Evolutionary conservation across 495 filamentous ascomycete genomes (phyloP).

Genomic region (Tuber brumale): DNA sequence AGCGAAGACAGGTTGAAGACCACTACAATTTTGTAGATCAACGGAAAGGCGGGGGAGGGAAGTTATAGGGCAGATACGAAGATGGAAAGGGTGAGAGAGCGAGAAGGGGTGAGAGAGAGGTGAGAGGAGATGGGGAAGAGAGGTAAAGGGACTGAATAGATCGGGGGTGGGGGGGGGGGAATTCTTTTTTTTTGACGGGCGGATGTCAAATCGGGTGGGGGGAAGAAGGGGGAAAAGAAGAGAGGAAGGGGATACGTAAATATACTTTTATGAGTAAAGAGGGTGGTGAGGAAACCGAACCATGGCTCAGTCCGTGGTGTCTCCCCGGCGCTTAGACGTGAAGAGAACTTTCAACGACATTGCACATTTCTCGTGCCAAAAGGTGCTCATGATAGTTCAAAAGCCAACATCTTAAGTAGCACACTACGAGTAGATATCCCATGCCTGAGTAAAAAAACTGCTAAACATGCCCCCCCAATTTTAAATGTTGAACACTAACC

Average conservation of each 20-base stretch:
- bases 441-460: too few relatives aligned
- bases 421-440: too few relatives aligned
- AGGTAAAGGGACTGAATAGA: slow-evolving; percentile 16
- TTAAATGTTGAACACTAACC: too few relatives aligned
- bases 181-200: slow-evolving; percentile 11
- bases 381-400: too few relatives aligned
- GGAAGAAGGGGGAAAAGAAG: slow-evolving; percentile 14
- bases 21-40: slow-evolving; percentile 3
- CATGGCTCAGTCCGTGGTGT: too few relatives aligned
- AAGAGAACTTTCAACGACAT: too few relatives aligned
- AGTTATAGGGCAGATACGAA: slow-evolving; percentile 18
- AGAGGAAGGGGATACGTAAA: slow-evolving; percentile 34
- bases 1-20: neutral
- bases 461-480: too few relatives aligned
- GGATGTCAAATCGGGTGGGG: slow-evolving; percentile 30
- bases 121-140: slow-evolving; percentile 8
- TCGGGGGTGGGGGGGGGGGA: slow-evolving; percentile 15
- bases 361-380: too few relatives aligned
- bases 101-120: slow-evolving; percentile 13
- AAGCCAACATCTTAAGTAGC: too few relatives aligned
- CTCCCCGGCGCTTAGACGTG: too few relatives aligned
- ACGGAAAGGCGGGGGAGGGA: slow-evolving; percentile 14
- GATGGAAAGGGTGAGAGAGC: slow-evolving; percentile 17
- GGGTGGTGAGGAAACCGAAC: slow-evolving; percentile 33
- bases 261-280: slow-evolving; percentile 31